A percentile compares a stretch with the other conserved stretches of the same genome.
phyloP scores from a whole-genome alignment of 2,329 filamentous ascomycete species.

The Penicillium hesseltinei region DNA sequence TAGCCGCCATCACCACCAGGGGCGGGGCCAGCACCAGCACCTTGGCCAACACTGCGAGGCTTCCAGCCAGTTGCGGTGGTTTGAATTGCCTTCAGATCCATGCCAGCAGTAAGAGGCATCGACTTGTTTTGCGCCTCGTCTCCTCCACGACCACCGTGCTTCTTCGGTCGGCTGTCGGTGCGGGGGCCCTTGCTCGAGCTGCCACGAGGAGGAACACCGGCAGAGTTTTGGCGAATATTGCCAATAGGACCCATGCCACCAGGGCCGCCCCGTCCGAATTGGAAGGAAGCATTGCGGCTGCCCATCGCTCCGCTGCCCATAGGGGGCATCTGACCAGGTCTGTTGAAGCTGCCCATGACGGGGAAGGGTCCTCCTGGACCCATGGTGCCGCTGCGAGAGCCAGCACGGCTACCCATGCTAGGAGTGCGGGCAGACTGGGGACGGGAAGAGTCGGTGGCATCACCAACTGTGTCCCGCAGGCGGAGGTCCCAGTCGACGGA shows the following conservation, averaged over 20 bases:
- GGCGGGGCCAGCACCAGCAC: constrained; percentile 44
- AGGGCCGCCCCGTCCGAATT: constrained; percentile 58
- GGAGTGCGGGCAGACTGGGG: constrained; percentile 55
- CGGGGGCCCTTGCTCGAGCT: constrained; percentile 43
- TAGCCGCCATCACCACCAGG: constrained; percentile 53
- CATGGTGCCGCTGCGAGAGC: constrained; percentile 45
- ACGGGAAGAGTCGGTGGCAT: constrained; percentile 62
- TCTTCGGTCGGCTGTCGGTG: constrained; percentile 47
- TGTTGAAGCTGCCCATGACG: constrained; percentile 68
- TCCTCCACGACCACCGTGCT: constrained; percentile 57
- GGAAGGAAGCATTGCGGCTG: constrained; percentile 43
- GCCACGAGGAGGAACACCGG: constrained; percentile 63
- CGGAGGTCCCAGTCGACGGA: constrained; percentile 90
- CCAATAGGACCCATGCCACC: constrained; percentile 52
- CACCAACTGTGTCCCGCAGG: constrained; percentile 80
- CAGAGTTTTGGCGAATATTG: constrained; percentile 1
- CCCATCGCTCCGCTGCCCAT: constrained; percentile 64
- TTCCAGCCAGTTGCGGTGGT: constrained; percentile 82
- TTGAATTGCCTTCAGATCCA: constrained; percentile 77
- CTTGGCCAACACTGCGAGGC: constrained; percentile 65
- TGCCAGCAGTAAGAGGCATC: constrained; percentile 86
- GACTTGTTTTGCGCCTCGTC: constrained; percentile 70
- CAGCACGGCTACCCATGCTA: constrained; percentile 49
- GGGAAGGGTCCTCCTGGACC: not conserved
- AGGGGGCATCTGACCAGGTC: constrained; percentile 62